A percentile compares a stretch with the other conserved stretches of the same genome.
These are phyloP conservation scores for Tritrichomonas foetus DNA, from an alignment of 208 protist species.

Conservation along the genomic window DNA sequence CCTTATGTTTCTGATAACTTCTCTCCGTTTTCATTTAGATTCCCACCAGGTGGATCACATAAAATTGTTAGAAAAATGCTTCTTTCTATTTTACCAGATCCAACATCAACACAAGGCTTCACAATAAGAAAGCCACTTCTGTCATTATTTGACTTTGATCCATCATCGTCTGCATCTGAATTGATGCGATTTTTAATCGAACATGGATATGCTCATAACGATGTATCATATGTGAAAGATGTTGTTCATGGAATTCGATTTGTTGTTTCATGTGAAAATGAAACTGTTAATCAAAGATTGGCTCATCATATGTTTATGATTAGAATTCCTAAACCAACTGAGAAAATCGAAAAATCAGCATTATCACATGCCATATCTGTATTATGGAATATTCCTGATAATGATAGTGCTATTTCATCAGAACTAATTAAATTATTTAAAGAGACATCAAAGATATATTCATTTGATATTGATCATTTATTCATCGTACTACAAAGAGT, in stretches of 20 bases:
- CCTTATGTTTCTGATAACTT: not conserved
- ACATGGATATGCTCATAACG: not conserved
- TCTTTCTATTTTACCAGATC: not conserved
- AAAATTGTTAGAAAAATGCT: not conserved
- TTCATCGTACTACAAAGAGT: conserved; percentile 5
- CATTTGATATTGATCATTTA: not conserved
- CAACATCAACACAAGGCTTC: not conserved
- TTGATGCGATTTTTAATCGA: not conserved
- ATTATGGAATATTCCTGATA: not conserved
- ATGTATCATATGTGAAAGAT: no score
- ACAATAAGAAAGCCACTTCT: not conserved
- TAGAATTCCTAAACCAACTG: not conserved
- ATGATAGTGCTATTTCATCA: no score
- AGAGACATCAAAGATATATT: not conserved
- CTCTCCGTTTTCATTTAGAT: not conserved
- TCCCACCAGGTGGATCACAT: not conserved
- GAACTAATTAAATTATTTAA: not conserved
- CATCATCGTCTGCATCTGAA: not conserved
- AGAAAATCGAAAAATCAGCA: not conserved
- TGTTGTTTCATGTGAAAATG: not conserved
- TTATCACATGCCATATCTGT: not conserved
- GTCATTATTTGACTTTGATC: not conserved
- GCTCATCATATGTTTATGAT: not conserved
- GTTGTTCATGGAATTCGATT: no score
- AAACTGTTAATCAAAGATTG: not conserved